phyloP scores from a whole-genome alignment of 495 filamentous ascomycete species.

The Elaphomyces granulatus region DNA sequence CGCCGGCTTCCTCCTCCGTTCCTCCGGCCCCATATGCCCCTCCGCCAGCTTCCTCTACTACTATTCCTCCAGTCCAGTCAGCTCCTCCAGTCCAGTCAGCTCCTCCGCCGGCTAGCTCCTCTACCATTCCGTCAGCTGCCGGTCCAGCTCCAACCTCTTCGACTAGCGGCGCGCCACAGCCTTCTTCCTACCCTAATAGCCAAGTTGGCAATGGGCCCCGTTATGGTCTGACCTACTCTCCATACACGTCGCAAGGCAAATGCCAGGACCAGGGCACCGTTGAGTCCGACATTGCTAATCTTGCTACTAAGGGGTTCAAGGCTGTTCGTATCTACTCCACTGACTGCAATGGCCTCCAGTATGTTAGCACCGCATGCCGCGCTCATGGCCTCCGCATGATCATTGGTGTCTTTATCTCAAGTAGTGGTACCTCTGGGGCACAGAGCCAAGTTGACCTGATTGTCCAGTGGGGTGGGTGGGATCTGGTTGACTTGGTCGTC shows the following conservation, averaged over 20 bases:
- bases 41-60: conserved; percentile 23
- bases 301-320: conserved; percentile 60
- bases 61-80: conserved; percentile 18
- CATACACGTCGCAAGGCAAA: conserved; percentile 44
- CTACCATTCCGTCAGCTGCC: conserved; percentile 35
- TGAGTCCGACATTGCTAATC: conserved; percentile 47
- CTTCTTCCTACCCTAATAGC: conserved; percentile 15
- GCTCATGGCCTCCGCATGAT: conserved; percentile 59
- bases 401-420: conserved; percentile 69
- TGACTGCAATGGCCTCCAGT: conserved; percentile 70
- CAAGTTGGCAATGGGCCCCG: conserved; percentile 27
- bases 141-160: conserved; percentile 8
- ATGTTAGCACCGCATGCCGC: conserved; percentile 50
- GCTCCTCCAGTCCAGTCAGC: conserved; percentile 9
- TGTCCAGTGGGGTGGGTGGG: conserved; percentile 55
- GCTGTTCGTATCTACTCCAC: conserved; percentile 81
- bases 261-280: conserved; percentile 59
- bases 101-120: conserved; percentile 45
- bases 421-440: conserved; percentile 42
- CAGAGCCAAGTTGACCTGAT: conserved; percentile 58
- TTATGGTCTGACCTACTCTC: conserved; percentile 90
- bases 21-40: conserved; percentile 19
- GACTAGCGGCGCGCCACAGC: conserved; percentile 13
- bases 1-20: conserved; percentile 12
- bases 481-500: conserved; percentile 60